phyloP scores from a whole-genome alignment of 148 eudicot genomes.

The Fallopia convolvulus region DNA sequence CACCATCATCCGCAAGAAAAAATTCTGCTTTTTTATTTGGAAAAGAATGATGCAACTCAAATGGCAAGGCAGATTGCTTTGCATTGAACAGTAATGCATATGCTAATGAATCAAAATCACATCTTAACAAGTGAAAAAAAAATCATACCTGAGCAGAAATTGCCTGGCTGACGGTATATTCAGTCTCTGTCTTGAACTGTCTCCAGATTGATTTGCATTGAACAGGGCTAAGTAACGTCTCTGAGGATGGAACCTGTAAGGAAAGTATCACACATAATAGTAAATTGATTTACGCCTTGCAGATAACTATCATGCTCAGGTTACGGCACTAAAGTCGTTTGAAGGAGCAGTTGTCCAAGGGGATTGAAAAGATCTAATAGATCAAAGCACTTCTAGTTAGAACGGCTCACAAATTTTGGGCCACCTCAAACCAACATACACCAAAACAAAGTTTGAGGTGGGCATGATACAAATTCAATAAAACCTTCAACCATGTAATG shows the following conservation, averaged over 20 bases:
- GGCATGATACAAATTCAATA: neutral
- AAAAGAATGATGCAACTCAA: neutral
- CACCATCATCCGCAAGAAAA: neutral
- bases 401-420: neutral
- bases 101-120: neutral
- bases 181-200: slow-evolving; percentile 90
- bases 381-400: neutral
- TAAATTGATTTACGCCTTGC: neutral
- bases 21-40: neutral
- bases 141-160: slow-evolving; percentile 88
- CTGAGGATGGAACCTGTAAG: slow-evolving; percentile 72
- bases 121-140: neutral
- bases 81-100: neutral
- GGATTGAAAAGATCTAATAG: neutral
- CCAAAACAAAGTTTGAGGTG: neutral
- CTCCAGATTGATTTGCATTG: slow-evolving; percentile 98
- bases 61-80: neutral
- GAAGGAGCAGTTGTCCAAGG: neutral
- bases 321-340: neutral
- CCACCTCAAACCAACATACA: neutral
- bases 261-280: neutral
- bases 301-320: neutral
- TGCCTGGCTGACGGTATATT: slow-evolving; percentile 93
- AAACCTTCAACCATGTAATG: neutral
- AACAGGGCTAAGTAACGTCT: slow-evolving; percentile 83